Evolutionary conservation across 2,329 filamentous ascomycete species (phyloP).

Genomic region (Penicillium janthinellum): DNA sequence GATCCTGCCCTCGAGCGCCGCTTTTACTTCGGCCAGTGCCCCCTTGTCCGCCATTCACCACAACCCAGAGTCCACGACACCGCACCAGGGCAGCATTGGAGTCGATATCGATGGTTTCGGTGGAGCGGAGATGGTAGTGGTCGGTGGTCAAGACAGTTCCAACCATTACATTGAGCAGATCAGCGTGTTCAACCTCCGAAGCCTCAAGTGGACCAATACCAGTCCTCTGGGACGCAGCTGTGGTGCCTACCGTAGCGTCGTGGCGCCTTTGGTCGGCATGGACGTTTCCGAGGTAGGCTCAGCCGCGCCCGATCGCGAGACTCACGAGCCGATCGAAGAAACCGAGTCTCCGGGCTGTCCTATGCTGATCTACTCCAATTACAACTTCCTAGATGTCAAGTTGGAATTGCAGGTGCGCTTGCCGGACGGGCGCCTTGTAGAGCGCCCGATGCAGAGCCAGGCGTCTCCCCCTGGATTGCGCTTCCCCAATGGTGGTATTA

Average conservation of each 20-base stretch:
- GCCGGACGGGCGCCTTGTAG: conserved; percentile 78
- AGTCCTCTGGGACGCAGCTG: conserved; percentile 86
- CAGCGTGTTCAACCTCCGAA: conserved; percentile 94
- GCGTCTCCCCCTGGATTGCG: conserved; percentile 89
- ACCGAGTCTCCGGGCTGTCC: conserved; percentile 51
- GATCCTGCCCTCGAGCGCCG: conserved; percentile 82
- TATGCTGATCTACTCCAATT: conserved; percentile 98
- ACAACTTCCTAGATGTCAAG: conserved; percentile 97
- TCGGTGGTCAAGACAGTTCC: conserved; percentile 93
- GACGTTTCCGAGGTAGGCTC: conserved; percentile 49
- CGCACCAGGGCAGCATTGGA: conserved; percentile 84
- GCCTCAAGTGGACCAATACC: conserved; percentile 92
- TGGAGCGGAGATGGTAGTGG: conserved; percentile 94
- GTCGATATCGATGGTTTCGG: conserved; percentile 87
- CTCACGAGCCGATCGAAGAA: conserved; percentile 35
- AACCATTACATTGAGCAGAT: conserved; percentile 99
- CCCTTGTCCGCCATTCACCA: conserved; percentile 86
- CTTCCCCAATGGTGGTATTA: conserved; percentile 93
- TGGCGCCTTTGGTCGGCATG: conserved; percentile 69
- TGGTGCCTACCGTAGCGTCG: conserved; percentile 93
- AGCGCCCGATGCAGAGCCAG: conserved; percentile 79
- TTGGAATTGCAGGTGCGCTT: conserved; percentile 87
- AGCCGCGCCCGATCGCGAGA: conserved; percentile 42
- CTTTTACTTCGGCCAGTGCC: conserved; percentile 81
- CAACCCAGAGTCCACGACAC: conserved; percentile 78